A percentile compares a stretch with the other conserved stretches of the same genome.
phyloP scores from a whole-genome alignment of 164 flowering plant genomes.

The Nymphaea colorata region DNA sequence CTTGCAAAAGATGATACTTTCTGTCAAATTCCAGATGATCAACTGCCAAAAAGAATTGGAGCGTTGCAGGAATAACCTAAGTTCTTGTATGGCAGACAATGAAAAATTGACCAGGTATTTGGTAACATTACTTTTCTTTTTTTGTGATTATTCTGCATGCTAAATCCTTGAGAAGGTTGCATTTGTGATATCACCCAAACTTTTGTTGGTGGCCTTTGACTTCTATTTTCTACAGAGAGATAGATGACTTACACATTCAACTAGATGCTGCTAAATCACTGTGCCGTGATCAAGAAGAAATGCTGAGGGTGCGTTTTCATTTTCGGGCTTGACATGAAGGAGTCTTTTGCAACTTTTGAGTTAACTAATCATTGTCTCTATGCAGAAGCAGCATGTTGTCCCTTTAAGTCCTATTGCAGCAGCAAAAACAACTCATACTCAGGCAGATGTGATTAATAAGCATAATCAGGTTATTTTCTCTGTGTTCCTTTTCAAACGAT shows the following conservation, averaged over 20 bases:
- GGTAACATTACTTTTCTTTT: neutral
- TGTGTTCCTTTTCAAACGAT: neutral
- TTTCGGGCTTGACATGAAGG: neutral
- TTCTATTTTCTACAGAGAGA: conserved; percentile 43
- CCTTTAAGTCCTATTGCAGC: neutral
- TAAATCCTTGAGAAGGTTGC: neutral
- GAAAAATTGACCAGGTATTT: conserved; percentile 57
- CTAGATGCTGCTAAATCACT: conserved; percentile 21
- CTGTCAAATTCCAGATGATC: conserved; percentile 32
- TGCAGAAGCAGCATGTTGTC: neutral
- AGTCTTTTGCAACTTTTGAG: neutral
- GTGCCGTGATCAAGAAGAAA: conserved; percentile 12
- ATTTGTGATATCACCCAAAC: neutral
- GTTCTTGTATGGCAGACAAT: conserved; percentile 58
- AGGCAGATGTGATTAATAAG: neutral
- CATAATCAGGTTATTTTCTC: neutral
- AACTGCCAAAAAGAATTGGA: conserved; percentile 44
- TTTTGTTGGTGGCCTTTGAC: neutral
- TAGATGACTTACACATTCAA: conserved; percentile 34
- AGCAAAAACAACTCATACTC: neutral
- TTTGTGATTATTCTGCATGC: neutral
- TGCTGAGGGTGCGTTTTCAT: conserved; percentile 20
- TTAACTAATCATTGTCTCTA: neutral
- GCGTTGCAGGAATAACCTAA: conserved; percentile 46
- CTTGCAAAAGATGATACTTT: neutral